phyloP scores from a whole-genome alignment of 1,139 yeast species.

The Pneumocystis carinii region DNA sequence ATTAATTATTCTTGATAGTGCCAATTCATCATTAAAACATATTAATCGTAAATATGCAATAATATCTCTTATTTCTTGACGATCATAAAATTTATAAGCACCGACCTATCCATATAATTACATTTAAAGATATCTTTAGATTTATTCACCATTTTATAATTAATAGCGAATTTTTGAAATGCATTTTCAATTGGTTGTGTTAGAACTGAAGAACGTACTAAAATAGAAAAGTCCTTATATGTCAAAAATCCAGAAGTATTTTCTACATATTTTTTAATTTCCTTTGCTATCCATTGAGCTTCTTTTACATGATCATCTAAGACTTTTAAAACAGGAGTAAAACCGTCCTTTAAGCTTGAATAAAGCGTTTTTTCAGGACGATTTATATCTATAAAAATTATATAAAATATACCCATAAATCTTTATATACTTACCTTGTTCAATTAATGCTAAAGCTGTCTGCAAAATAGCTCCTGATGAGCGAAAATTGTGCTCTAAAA shows the following conservation, averaged over 20 bases:
- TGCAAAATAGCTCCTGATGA: conserved; percentile 55
- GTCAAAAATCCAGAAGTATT: conserved; percentile 22
- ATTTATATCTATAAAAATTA: background rate
- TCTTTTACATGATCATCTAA: conserved; percentile 36
- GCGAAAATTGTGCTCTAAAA: conserved; percentile 61
- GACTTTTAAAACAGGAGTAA: conserved; percentile 32
- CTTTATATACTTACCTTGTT: conserved; percentile 32
- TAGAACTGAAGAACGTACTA: conserved; percentile 49
- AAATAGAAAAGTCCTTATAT: conserved; percentile 50
- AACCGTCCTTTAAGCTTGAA: conserved; percentile 25
- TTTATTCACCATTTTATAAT: conserved; percentile 35
- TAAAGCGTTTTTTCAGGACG: conserved; percentile 12
- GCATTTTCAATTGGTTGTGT: conserved; percentile 49
- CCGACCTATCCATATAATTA: conserved; percentile 26
- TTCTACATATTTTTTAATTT: conserved; percentile 28
- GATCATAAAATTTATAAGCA: conserved; percentile 70
- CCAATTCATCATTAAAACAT: conserved; percentile 42
- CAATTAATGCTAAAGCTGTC: conserved; percentile 53
- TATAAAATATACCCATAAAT: conserved; percentile 11
- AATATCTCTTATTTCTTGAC: conserved; percentile 49
- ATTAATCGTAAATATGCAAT: conserved; percentile 51
- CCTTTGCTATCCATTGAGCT: conserved; percentile 43
- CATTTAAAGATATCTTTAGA: background rate
- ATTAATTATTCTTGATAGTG: conserved; percentile 42
- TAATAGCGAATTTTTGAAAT: conserved; percentile 39